These are phyloP conservation scores for Globisporangium cylindrosporum DNA, from an alignment of 352 stramenopile species.

Conservation along the genomic window DNA sequence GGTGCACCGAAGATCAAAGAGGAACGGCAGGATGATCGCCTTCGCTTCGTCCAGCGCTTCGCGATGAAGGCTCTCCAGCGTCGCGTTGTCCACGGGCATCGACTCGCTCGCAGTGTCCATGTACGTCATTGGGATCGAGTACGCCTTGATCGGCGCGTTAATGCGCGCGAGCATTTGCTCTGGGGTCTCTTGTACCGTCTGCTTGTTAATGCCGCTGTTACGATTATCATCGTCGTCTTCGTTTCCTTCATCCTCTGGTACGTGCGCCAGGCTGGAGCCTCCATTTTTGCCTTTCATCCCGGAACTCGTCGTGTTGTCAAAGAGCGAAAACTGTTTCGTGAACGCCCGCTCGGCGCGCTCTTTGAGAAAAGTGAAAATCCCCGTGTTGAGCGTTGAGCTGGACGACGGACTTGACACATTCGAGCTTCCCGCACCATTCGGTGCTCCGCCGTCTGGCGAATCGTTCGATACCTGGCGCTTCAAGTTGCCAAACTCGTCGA, in stretches of 20 bases:
- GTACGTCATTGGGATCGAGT: slow-evolving; percentile 56
- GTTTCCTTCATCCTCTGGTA: slow-evolving; percentile 43
- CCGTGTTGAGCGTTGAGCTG: slow-evolving; percentile 46
- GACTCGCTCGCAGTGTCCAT: slow-evolving; percentile 43
- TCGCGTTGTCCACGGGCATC: slow-evolving; percentile 50
- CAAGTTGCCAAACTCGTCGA: slow-evolving; percentile 81
- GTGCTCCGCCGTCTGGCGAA: slow-evolving; percentile 1
- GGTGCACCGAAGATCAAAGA: slow-evolving; percentile 44
- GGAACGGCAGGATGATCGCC: slow-evolving; percentile 48
- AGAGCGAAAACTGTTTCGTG: slow-evolving; percentile 60
- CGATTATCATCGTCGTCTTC: slow-evolving; percentile 26
- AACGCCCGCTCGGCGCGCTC: slow-evolving; percentile 61
- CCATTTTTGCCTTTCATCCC: slow-evolving; percentile 12
- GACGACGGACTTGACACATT: slow-evolving; percentile 8
- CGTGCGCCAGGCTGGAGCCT: slow-evolving; percentile 33
- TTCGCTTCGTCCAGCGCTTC: slow-evolving; percentile 50
- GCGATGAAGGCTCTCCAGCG: slow-evolving; percentile 43
- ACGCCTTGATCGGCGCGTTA: slow-evolving; percentile 49
- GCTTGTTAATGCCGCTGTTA: slow-evolving; percentile 5
- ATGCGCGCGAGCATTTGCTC: slow-evolving; percentile 48
- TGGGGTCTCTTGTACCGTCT: slow-evolving; percentile 24
- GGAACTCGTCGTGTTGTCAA: slow-evolving; percentile 22
- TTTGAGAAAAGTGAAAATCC: slow-evolving; percentile 77
- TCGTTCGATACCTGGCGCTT: slow-evolving; percentile 42
- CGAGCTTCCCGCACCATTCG: neutral